Evolutionary conservation across 164 flowering plant genomes (phyloP).

Genomic region (Kalanchoe fedtschenkoi): DNA sequence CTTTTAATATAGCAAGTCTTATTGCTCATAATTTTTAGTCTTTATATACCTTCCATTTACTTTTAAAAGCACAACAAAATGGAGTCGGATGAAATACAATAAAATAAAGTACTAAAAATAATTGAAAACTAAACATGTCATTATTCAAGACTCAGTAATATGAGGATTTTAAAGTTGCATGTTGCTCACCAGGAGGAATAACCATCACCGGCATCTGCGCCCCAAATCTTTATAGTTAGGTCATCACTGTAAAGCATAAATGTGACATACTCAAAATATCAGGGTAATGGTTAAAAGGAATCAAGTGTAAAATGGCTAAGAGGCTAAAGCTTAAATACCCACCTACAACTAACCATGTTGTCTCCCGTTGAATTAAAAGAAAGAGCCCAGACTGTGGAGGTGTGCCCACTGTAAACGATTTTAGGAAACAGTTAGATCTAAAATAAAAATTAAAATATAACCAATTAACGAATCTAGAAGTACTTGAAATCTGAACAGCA

Average conservation of each 20-base stretch:
- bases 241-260: constrained; percentile 51
- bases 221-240: constrained; percentile 65
- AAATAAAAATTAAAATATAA: background rate
- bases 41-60: background rate
- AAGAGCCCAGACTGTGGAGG: constrained; percentile 67
- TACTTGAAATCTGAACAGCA: background rate
- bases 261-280: background rate
- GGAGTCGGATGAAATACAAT: background rate
- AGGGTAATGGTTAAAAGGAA: background rate
- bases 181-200: constrained; percentile 45
- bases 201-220: constrained; percentile 34
- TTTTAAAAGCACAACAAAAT: background rate
- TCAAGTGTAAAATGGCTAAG: background rate
- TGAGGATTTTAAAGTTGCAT: background rate
- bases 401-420: constrained; percentile 44
- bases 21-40: background rate
- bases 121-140: background rate
- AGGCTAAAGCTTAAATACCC: constrained; percentile 10
- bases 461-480: background rate
- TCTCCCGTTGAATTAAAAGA: constrained; percentile 55
- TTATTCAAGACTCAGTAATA: background rate
- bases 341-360: constrained; percentile 70
- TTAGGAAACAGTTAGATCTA: background rate
- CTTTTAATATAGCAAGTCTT: too few relatives aligned
- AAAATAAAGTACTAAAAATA: background rate